A percentile compares a stretch with the other conserved stretches of the same genome.
Conservation (phyloP, 257 asterid genomes). For the Thymus quinquecostatus region DNA sequence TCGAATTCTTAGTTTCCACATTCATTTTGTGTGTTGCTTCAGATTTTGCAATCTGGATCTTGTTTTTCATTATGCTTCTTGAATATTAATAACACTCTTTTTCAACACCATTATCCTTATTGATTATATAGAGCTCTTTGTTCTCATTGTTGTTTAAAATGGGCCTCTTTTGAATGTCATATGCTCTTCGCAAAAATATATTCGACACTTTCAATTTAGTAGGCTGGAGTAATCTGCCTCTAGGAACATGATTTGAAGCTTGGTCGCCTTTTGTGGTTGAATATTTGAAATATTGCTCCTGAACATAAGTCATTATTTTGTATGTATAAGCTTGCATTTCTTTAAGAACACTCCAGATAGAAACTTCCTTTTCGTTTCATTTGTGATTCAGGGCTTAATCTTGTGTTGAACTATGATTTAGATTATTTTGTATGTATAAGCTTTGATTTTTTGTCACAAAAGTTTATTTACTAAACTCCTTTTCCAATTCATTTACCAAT, state of each 20-base stretch:
- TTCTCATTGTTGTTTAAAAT: background rate
- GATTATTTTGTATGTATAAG: background rate
- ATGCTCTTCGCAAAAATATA: background rate
- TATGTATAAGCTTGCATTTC: background rate
- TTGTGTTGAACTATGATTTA: background rate
- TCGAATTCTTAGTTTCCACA: conserved; percentile 5
- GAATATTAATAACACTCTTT: background rate
- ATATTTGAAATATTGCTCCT: background rate
- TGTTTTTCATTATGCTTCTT: background rate
- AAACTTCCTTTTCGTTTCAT: background rate
- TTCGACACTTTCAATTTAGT: background rate
- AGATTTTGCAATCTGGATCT: background rate
- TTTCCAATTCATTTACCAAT: conserved; percentile 14
- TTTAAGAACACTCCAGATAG: conserved; percentile 8
- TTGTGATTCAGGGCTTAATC: background rate
- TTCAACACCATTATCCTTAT: background rate
- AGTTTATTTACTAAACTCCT: conserved; percentile 14
- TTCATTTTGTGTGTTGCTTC: conserved; percentile 7
- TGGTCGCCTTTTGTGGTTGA: conserved; percentile 6
- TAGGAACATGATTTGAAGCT: background rate
- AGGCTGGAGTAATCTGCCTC: conserved; percentile 18
- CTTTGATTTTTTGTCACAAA: conserved; percentile 10
- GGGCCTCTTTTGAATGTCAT: background rate
- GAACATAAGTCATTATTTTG: conserved; percentile 14
- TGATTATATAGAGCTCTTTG: conserved; percentile 2